Evolutionary conservation across 2,329 filamentous ascomycete genomes (phyloP), one percentile per base, ranked within the genome.

Genomic region (Chrysoporthe puriensis): DNA sequence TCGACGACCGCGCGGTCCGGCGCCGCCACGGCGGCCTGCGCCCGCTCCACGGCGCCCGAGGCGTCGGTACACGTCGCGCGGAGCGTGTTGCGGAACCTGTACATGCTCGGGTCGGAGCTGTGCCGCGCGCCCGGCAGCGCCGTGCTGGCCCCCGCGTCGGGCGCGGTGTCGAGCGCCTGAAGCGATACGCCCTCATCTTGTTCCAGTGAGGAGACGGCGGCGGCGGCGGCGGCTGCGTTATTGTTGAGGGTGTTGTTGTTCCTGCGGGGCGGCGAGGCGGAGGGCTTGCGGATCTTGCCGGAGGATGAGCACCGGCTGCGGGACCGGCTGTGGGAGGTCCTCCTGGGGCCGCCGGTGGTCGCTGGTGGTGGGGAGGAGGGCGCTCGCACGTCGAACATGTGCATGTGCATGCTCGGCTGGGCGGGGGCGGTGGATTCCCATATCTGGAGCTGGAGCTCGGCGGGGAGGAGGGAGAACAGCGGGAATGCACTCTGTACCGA

Each of bases 381-480:
- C 4, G 69, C 57, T 34, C 71, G 70, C 18, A 73, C 56, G 43
- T 73, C 71, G 34, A 73, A 73, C 56, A 73, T 42, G 52, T 73
- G 72, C 67, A 73, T 72, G 18, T 73, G 71, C 66, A 73, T 71
- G 9, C 72, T 67, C 36, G 72, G 72, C 14, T 62, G 57, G 32
- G 67, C 34, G n/a, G 66, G 61, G 11, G 69, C 67, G 1, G 70
- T 64, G 4, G 69, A 70, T 9, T 71, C 67, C 73, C 73, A 74
- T 46, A 74, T 69, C 40, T 68, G 63, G 16, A 73, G 67, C 40
- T 71, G 73, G 9, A 74, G 65, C 64, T 74, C 73, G 14, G 71
- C 66, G 8, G 73, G 73, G 36, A 74, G 62, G 4, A 64, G 60
- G 34, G 66, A 11, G 62, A 74, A 73, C 14, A 50, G 67, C 0